Base-by-base conservation (phyloP, 495 filamentous ascomycete genomes). In the Cenococcum geophilum region DNA sequence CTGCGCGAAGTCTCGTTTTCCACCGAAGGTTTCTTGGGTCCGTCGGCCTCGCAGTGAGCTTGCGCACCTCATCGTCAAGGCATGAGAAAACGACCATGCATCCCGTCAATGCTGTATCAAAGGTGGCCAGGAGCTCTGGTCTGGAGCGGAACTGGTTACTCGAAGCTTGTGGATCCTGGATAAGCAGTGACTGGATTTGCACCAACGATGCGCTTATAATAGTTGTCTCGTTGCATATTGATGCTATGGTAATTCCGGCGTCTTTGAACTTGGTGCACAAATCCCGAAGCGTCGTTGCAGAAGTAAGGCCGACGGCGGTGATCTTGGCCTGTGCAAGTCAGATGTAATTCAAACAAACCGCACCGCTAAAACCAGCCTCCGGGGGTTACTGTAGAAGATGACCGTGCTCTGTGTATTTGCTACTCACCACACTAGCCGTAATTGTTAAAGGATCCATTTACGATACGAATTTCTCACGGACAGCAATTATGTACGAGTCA, bases 1-100 rank as follows among this genome's bases (percentile, higher is more conserved):
- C n/a, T 3, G n/a, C 21, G 2, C 48, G 21, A 18, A 23, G 16
- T 51, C n/a, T 22, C 48, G 12, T 51, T 22, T n/a, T 51, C 48
- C 21, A 51, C 12, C 22, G n/a, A 11, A 51, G 16, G 21, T 23
- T 51, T 18, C 22, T n/a, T 4, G 48, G 16, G 21, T 51, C 14
- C 21, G 23, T 51, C 1, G 48, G 18, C 12, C 21, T 23, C 16
- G 22, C 22, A 1, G 48, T 51, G n/a, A 51, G 48, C n/a, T n/a
- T 51, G 11, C 21, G 4, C 22, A 51, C 48, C 48, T 51, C 48
- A 12, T 51, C 48, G 10, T 51, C 48, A 10, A 51, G 21, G 48
- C 48, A 51, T 20, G 48, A 51, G n/a, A 51, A 51, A 4, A 51
- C 48, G 21, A 51, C 21, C 48, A 51, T 51, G 48, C 48, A 51